Conservation (phyloP, 805 yeast species). For the Yarrowia sp. region DNA sequence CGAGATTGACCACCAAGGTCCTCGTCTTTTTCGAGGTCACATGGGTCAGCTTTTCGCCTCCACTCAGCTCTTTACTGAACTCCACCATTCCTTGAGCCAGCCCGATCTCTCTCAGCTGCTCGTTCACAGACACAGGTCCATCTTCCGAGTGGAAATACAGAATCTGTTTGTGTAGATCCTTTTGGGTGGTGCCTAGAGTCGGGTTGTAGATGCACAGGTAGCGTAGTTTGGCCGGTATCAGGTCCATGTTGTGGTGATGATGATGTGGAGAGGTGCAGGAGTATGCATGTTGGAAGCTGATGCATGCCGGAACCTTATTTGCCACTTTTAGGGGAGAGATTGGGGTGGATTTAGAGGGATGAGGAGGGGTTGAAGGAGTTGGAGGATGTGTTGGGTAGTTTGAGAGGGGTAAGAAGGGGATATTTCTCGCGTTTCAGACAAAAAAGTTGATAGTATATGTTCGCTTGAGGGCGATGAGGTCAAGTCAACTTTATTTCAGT, state of each 20-base stretch:
- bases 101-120: constrained; percentile 43
- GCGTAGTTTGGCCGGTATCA: constrained; percentile 7
- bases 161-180: constrained; percentile 39
- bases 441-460: no score
- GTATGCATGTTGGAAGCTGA: background rate
- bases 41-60: constrained; percentile 28
- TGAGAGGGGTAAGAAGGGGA: no score
- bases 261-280: background rate
- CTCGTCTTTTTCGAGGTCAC: constrained; percentile 40
- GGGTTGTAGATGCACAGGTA: constrained; percentile 43
- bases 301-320: background rate
- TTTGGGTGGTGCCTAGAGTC: constrained; percentile 36
- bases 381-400: no score
- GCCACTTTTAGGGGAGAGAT: background rate
- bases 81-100: constrained; percentile 43
- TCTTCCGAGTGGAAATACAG: constrained; percentile 36
- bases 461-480: no score
- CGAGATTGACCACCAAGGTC: constrained; percentile 36
- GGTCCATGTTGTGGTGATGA: background rate
- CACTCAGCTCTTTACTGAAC: constrained; percentile 31
- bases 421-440: no score
- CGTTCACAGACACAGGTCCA: constrained; percentile 33
- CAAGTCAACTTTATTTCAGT: no score
- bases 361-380: no score
- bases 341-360: background rate